phyloP scores from a whole-genome alignment of 345 rosid species.

The Dovyalis caffra region DNA sequence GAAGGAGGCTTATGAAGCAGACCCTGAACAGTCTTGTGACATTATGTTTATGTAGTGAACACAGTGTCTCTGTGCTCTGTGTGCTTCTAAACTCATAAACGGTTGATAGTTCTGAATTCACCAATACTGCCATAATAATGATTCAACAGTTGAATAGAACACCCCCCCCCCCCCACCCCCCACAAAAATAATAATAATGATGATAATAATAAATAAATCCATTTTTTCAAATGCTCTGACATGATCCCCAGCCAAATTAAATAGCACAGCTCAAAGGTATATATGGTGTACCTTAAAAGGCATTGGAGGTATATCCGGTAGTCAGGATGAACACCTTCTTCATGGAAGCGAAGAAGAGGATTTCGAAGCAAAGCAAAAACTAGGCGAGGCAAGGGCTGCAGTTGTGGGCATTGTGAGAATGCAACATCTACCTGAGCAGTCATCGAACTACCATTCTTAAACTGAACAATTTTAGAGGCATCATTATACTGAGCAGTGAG shows the following conservation, averaged over 20 bases:
- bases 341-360: constrained; percentile 89
- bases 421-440: constrained; percentile 73
- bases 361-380: constrained; percentile 92
- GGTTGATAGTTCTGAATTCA: neutral
- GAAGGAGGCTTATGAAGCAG: neutral
- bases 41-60: neutral
- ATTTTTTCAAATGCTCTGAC: neutral
- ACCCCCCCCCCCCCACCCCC: neutral
- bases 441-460: constrained; percentile 56
- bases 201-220: too few species aligned
- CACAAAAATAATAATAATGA: too few species aligned
- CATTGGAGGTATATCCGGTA: constrained; percentile 89
- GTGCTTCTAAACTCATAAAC: neutral
- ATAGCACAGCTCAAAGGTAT: neutral
- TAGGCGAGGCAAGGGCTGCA: constrained; percentile 81
- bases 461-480: constrained; percentile 58
- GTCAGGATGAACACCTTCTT: constrained; percentile 99
- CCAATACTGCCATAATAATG: neutral
- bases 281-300: constrained; percentile 79
- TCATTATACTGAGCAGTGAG: constrained; percentile 84
- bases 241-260: neutral
- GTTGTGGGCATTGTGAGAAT: constrained; percentile 90
- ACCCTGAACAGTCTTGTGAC: neutral
- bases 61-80: neutral
- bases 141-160: neutral